Evolutionary conservation across 2,329 filamentous ascomycete species (phyloP), one percentile per base, ranked within the genome.

Genomic region (Parastagonospora avenae): DNA sequence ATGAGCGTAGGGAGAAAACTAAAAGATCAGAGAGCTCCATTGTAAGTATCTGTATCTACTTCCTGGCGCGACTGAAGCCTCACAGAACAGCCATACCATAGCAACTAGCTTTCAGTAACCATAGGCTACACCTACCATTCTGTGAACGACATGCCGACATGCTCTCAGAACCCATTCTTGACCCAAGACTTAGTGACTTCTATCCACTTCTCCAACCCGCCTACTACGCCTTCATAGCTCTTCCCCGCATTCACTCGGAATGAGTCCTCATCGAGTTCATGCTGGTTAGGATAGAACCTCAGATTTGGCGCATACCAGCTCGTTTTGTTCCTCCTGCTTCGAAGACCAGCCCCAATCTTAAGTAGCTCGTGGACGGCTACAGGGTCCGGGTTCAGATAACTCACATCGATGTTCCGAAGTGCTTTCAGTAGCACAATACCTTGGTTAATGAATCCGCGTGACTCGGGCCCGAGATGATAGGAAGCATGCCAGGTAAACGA

Each of bases 231-330:
- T 4, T 9, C 29, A 33, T 12, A 2, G 19, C 27, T 6, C 11
- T 15, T 29, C 6, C n/a, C n/a, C n/a, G n/a, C n/a, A n/a, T n/a
- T 8, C 27, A 28, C 19, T 4, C 30, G 24, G 29, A 42, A 42
- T 19, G 8, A 19, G 4, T 33, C 15, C 30, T 42, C 29, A 32
- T 33, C 15, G 11, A 42, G 7, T 16, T 19, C 14, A 9, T 15
- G 10, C 12, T 33, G 41, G 2, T 1, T 4, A 1, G 41, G 29
- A 33, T 11, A 33, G 29, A 42, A 42, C 11, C 16, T 32, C 28
- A 42, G 16, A 16, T 42, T 42, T 29, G 41, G 16, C 16, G 41
- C 41, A 42, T 32, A 19, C 41, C 41, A 42, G n/a, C 15, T 24
- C 7, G 10, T 15, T 14, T 19, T 24, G 3, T 33, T 42, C 30